Percentiles rank a stretch among this genome's conserved stretches.
phyloP scores from a whole-genome alignment of 2,329 filamentous ascomycete species.

The Fonsecaea pedrosoi region DNA sequence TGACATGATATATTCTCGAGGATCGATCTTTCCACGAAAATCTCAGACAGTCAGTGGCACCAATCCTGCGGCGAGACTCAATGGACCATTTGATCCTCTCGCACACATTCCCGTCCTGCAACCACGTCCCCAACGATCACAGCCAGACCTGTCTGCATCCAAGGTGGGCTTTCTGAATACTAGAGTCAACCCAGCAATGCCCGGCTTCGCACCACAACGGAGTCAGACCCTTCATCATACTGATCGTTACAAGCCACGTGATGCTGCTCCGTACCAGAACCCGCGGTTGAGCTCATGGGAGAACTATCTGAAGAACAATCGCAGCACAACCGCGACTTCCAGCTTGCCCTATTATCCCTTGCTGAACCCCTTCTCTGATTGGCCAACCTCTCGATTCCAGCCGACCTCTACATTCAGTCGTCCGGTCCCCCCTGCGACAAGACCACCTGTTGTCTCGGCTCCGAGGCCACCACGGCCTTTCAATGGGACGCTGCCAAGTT shows the following conservation, averaged over 20 bases:
- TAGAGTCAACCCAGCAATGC: slow-evolving; percentile 1
- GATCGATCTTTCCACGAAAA: slow-evolving; percentile 25
- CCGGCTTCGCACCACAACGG: slow-evolving; percentile 22
- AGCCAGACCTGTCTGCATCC: slow-evolving; percentile 25
- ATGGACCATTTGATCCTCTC: slow-evolving; percentile 41
- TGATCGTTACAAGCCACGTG: slow-evolving; percentile 28
- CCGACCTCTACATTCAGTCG: not conserved
- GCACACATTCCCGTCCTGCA: slow-evolving; percentile 23
- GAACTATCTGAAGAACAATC: not conserved
- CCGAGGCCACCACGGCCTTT: slow-evolving; percentile 1
- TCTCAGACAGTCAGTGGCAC: slow-evolving; percentile 41
- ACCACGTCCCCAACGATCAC: slow-evolving; percentile 23
- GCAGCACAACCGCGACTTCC: not conserved
- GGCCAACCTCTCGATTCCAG: not conserved
- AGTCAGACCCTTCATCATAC: slow-evolving; percentile 30
- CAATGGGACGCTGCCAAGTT: not conserved
- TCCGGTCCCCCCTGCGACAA: not conserved
- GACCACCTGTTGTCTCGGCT: not conserved
- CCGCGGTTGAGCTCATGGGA: slow-evolving; percentile 14
- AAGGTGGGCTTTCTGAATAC: slow-evolving; percentile 9
- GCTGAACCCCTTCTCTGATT: not conserved
- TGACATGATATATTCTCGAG: slow-evolving; percentile 9
- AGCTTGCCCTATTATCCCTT: not conserved
- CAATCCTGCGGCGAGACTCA: slow-evolving; percentile 40
- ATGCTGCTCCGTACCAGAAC: slow-evolving; percentile 3